These are phyloP conservation scores for Phytophthora citrophthora DNA, from an alignment of 352 stramenopile genomes.

Conservation along the genomic window DNA sequence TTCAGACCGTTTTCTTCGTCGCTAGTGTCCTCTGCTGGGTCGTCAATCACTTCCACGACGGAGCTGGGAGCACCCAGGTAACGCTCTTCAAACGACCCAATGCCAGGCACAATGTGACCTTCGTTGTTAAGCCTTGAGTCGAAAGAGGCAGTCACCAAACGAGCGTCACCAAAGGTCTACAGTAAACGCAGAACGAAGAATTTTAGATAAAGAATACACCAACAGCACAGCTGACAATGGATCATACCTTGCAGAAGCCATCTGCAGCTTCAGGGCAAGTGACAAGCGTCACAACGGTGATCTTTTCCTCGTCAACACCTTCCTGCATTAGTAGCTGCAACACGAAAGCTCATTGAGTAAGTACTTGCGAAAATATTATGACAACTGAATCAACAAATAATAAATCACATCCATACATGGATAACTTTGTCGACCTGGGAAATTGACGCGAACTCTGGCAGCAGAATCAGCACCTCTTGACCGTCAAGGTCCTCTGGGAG, in stretches of 20 bases:
- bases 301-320: slow-evolving; percentile 77
- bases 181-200: not conserved
- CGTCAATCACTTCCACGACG: slow-evolving; percentile 46
- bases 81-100: slow-evolving; percentile 79
- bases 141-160: slow-evolving; percentile 81
- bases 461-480: slow-evolving; percentile 72
- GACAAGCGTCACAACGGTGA: slow-evolving; percentile 82
- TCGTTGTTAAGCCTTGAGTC: slow-evolving; percentile 63
- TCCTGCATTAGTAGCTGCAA: slow-evolving; percentile 70
- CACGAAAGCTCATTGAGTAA: not conserved
- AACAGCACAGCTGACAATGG: not conserved
- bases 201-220: not conserved
- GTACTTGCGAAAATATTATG: not conserved
- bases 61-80: slow-evolving; percentile 54
- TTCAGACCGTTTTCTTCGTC: slow-evolving; percentile 48
- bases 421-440: slow-evolving; percentile 77
- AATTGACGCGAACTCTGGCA: slow-evolving; percentile 67
- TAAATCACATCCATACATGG: slow-evolving; percentile 47
- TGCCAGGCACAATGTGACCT: slow-evolving; percentile 71
- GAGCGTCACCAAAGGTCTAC: slow-evolving; percentile 72
- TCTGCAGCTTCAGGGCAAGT: slow-evolving; percentile 83
- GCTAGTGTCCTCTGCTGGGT: slow-evolving; percentile 15
- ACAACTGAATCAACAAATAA: not conserved
- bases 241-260: slow-evolving; percentile 73
- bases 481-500: slow-evolving; percentile 73